These are phyloP conservation scores for Phialophora tarda DNA, from an alignment of 2,329 filamentous ascomycete species.

Conservation along the genomic window DNA sequence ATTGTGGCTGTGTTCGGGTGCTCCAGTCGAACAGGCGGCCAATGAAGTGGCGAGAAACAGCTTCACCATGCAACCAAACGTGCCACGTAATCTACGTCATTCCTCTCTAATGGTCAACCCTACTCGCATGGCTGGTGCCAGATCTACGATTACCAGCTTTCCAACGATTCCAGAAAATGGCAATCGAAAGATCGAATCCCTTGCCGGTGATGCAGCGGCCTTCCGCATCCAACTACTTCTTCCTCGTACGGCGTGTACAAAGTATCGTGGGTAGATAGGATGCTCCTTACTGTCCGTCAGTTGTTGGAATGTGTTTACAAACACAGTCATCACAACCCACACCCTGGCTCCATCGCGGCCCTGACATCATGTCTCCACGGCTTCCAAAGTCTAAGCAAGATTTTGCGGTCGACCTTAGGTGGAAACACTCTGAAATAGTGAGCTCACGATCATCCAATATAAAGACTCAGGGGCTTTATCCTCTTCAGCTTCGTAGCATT, in stretches of 20 bases:
- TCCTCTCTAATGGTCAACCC: not conserved
- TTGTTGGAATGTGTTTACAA: not conserved
- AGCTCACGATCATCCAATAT: not conserved
- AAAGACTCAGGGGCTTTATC: not conserved
- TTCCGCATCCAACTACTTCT: not conserved
- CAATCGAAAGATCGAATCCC: not conserved
- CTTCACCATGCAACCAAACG: not conserved
- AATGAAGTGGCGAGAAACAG: not conserved
- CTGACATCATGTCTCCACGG: not conserved
- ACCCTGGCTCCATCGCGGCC: no score
- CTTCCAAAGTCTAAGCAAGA: not conserved
- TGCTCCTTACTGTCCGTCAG: not conserved
- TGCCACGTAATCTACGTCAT: constrained; percentile 1
- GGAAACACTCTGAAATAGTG: not conserved
- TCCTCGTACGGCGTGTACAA: not conserved
- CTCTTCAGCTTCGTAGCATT: not conserved
- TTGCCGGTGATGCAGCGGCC: not conserved
- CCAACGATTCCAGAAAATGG: not conserved
- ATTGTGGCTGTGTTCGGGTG: not conserved
- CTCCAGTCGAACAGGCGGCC: not conserved
- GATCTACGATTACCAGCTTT: not conserved
- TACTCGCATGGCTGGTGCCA: not conserved
- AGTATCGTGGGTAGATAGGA: not conserved
- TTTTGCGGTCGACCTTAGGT: not conserved
- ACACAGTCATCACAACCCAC: not conserved